These are phyloP conservation scores for Echinochloa phyllopogon DNA, from an alignment of 176 grass and related monocot genomes.

Conservation along the genomic window DNA sequence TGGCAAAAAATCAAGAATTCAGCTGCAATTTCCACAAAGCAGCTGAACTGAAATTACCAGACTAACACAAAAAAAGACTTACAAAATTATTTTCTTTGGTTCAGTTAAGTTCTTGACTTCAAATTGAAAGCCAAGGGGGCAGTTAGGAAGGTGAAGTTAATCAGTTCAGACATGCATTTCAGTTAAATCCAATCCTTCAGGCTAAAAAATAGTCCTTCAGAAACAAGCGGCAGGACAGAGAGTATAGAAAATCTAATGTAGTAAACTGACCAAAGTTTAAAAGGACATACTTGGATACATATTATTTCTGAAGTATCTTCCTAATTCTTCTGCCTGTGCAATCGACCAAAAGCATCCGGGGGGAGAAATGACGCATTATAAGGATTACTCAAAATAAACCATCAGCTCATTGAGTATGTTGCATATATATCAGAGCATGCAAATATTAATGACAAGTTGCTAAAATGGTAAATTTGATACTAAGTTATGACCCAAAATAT, in stretches of 20 bases:
- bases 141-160: neutral
- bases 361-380: neutral
- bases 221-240: neutral
- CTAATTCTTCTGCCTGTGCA: conserved; percentile 87
- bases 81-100: neutral
- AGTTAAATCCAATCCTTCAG: conserved; percentile 5
- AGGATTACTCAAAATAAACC: conserved; percentile 14
- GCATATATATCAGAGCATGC: neutral
- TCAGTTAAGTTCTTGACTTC: conserved; percentile 25
- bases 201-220: conserved; percentile 23
- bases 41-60: conserved; percentile 18
- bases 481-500: neutral
- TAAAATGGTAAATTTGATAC: neutral
- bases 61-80: neutral
- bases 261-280: conserved; percentile 20
- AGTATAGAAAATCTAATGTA: neutral
- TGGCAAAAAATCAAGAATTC: neutral
- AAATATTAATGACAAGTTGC: neutral
- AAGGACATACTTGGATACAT: conserved; percentile 90
- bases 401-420: neutral
- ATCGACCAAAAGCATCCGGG: conserved; percentile 13
- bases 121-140: neutral
- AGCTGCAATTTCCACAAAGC: conserved; percentile 9
- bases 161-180: conserved; percentile 30
- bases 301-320: conserved; percentile 96